These are phyloP conservation scores for Coccinonectria pachysandricola DNA, from an alignment of 2,329 filamentous ascomycete species.

Conservation along the genomic window DNA sequence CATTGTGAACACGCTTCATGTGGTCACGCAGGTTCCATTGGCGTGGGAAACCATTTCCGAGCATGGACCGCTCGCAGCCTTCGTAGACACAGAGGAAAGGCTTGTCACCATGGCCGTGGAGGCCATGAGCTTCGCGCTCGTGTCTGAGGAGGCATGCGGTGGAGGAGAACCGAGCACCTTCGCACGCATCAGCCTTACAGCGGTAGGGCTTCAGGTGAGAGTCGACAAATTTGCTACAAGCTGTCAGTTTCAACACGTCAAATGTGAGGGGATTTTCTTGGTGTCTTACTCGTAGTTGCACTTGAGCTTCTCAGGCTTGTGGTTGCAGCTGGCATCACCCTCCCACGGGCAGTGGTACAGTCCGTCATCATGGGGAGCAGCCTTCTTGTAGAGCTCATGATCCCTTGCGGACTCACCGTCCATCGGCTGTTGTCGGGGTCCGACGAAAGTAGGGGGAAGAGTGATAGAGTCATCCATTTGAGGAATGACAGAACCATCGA, in stretches of 20 bases:
- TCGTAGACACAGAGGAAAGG: slow-evolving; percentile 82
- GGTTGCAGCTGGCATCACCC: slow-evolving; percentile 61
- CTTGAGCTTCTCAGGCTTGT: slow-evolving; percentile 92
- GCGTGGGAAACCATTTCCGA: slow-evolving; percentile 83
- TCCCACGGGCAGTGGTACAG: slow-evolving; percentile 91
- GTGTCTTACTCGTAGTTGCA: slow-evolving; percentile 93
- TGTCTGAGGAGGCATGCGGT: slow-evolving; percentile 91
- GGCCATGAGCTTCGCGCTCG: slow-evolving; percentile 88
- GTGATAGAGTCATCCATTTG: slow-evolving; percentile 21
- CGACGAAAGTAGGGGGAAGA: slow-evolving; percentile 28
- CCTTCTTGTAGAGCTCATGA: slow-evolving; percentile 63
- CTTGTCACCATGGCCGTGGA: slow-evolving; percentile 90
- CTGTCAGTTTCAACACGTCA: no score
- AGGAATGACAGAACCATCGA: slow-evolving; percentile 12
- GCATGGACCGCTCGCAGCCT: slow-evolving; percentile 73
- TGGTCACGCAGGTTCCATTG: slow-evolving; percentile 95
- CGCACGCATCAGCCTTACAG: slow-evolving; percentile 77
- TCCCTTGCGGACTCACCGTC: slow-evolving; percentile 51
- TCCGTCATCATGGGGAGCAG: slow-evolving; percentile 56
- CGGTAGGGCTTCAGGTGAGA: slow-evolving; percentile 94
- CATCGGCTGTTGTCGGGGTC: slow-evolving; percentile 35
- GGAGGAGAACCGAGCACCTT: slow-evolving; percentile 83
- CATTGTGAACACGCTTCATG: slow-evolving; percentile 88
- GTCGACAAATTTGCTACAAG: slow-evolving; percentile 85
- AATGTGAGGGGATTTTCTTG: slow-evolving; percentile 5